Base-by-base conservation (phyloP, 1,139 yeast genomes). In the Geotrichum restrictum region DNA sequence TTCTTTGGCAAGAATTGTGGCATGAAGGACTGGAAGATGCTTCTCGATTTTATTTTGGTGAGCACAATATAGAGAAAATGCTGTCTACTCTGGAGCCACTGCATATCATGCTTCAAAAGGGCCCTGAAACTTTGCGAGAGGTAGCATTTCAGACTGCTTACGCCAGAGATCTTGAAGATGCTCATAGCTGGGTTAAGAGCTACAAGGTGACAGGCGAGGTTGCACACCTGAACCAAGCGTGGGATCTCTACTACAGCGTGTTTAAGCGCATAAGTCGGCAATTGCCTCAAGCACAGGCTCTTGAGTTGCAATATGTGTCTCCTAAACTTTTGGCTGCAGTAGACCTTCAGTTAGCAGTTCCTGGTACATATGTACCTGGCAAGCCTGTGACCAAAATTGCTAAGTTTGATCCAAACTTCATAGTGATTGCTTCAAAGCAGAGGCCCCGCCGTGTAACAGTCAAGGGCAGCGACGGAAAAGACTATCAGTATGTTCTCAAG, bases 1-100 rank as follows among this genome's bases (percentile, higher is more conserved):
- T 93, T 1, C 73, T 93, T 58, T 91, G 98, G 98, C 96, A 89
- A 63, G 99, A 94, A 65, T 86, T 86, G 67, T 94, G 99, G 98
- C 91, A 91, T 63, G 98, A 91, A 70, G 98, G 96, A 1, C 74
- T 94, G 39, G 99, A 94, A 66, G 97, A 93, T 72, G 98, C 98
- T 0, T 89, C 96, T 3, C 77, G 97, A 56, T 78, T 87, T 52
- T 94, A 86, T 73, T 93, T 89, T 69, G 96, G 96, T 36, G 98
- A 94, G 58, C 94, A 88, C 62, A 88, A 93, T 64, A 86, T 94
- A 8, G 96, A 89, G 54, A 89, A 88, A 66, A 94, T 93, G 98
- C 86, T 86, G 69, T 84, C 87, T 29, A 91, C 91, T 1, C 71
- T 94, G 51, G 96, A 88, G 59, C 98, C 98, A 1, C 72, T 94